Conservation (phyloP, 2,329 filamentous ascomycete genomes). For the Arthroderma sp. region DNA sequence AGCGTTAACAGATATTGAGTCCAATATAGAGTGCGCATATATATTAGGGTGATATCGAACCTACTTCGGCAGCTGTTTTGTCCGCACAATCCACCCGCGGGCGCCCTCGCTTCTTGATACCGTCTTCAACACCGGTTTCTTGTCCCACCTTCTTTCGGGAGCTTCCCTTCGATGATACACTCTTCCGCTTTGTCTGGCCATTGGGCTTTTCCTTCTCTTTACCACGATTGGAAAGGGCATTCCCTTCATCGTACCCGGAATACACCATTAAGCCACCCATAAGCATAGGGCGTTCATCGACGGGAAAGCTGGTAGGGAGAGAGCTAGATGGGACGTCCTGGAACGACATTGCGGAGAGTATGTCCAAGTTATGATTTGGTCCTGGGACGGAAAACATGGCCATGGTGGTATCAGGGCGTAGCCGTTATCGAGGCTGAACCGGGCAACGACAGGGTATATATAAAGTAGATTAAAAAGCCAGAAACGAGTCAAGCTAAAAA, state of each 20-base stretch:
- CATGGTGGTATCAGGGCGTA: neutral
- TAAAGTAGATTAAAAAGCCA: neutral
- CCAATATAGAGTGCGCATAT: neutral
- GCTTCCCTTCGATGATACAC: neutral
- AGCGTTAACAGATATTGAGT: conserved; percentile 7
- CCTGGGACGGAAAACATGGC: neutral
- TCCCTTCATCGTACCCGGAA: neutral
- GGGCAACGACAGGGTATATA: neutral
- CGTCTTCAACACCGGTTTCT: neutral
- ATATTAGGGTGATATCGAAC: conserved; percentile 32
- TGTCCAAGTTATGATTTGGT: conserved; percentile 5
- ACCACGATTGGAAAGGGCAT: neutral
- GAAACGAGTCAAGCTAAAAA: neutral
- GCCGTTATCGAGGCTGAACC: neutral
- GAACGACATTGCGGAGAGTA: conserved; percentile 8
- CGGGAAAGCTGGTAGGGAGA: neutral
- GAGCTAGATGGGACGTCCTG: neutral
- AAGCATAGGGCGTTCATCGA: neutral
- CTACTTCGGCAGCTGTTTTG: conserved; percentile 65
- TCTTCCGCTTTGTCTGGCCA: neutral
- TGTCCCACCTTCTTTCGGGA: neutral
- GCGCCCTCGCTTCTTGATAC: conserved; percentile 51
- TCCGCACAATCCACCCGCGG: conserved; percentile 66
- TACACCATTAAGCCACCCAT: neutral
- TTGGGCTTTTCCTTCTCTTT: neutral